Evolutionary conservation across 2,329 filamentous ascomycete species (phyloP), one percentile per base, ranked within the genome.

Genomic region (Daldinia sp.): DNA sequence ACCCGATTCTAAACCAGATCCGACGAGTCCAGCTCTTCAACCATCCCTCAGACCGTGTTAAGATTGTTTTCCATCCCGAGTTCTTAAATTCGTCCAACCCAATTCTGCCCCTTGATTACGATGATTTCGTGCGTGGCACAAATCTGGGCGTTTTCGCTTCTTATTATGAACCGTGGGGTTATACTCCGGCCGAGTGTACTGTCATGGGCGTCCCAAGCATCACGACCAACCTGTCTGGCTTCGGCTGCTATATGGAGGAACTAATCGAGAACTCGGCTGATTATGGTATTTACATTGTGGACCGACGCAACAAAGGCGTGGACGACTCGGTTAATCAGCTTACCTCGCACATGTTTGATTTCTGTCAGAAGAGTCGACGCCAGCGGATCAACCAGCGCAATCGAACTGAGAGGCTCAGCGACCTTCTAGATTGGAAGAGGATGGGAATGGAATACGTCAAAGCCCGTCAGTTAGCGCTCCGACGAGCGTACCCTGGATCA

Each of bases 401-500:
- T 82, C 90, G 96, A 61, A 99, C 96, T 0, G 96, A 99, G 85
- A 90, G 96, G 54, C 84, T 99, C 61, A 97, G 94, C 77, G 96
- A 99, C 79, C 85, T 99, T 67, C 87, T 99, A 44, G 96, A 99
- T 82, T 99, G 96, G 96, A 98, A 98, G 87, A 89, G 96, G 56
- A 99, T 99, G 96, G 96, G 96, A 23, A 91, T 98, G 90, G 96
- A 99, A 82, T 99, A 99, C 78, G 93, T 98, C 82, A 99, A 98
- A 85, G 96, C 96, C 37, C 89, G 96, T 55, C 96, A 98, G 81
- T 82, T 99, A 77, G 96, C 96, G 26, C 85, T 99, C 71, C 88
- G 96, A 76, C 89, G 96, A 81, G 96, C 96, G 20, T 99, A 98
- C 81, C 95, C 96, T 56, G 86, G 87, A 59, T 95, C 93, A 2